A percentile compares a stretch with the other conserved stretches of the same genome.
Evolutionary conservation across 345 rosid species (phyloP).

Genomic region (Eutrema heterophyllum): DNA sequence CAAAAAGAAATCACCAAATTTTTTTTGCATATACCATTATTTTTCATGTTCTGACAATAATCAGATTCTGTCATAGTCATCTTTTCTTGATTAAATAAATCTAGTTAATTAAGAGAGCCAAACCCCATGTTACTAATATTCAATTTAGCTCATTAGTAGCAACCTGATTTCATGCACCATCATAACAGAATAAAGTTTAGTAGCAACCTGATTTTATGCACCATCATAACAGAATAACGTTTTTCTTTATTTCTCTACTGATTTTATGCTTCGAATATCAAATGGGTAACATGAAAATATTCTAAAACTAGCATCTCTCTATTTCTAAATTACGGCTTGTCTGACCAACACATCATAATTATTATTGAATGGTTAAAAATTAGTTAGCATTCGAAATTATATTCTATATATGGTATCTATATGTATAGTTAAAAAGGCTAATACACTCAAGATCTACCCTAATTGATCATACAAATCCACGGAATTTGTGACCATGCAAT

Average conservation of each 20-base stretch:
- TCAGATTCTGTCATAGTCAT: slow-evolving; percentile 12
- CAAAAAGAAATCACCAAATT: neutral
- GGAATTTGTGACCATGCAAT: neutral
- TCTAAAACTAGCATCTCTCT: neutral
- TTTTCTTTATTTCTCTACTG: neutral
- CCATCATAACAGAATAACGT: neutral
- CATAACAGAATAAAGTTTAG: neutral
- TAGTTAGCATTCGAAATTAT: neutral
- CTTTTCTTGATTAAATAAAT: slow-evolving; percentile 2
- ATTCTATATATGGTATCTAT: neutral
- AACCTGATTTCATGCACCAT: slow-evolving; percentile 7
- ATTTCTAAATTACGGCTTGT: neutral
- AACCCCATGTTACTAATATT: slow-evolving; percentile 18
- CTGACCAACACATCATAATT: neutral
- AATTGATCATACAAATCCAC: neutral
- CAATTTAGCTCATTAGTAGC: neutral
- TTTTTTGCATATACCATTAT: neutral
- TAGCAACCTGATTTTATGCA: slow-evolving; percentile 12
- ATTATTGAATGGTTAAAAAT: neutral
- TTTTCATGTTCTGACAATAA: neutral
- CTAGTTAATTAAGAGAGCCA: neutral
- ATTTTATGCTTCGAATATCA: neutral
- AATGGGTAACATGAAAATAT: neutral
- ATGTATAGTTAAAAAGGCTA: neutral
- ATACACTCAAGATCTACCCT: neutral